These are phyloP conservation scores for Vicia faba DNA, from an alignment of 306 rosid genomes.

Conservation along the genomic window DNA sequence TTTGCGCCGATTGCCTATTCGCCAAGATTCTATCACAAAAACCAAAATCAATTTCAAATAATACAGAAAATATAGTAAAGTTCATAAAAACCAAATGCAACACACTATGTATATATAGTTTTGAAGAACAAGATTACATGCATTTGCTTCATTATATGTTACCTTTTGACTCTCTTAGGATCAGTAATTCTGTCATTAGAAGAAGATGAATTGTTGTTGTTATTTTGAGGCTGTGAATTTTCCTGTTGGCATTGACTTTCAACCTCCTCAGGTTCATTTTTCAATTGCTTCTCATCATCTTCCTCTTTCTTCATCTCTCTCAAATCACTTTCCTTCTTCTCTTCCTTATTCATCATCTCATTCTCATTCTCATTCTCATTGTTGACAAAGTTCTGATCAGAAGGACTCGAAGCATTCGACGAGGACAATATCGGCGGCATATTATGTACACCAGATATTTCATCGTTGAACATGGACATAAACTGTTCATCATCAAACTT, in stretches of 20 bases:
- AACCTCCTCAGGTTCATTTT: slow-evolving; percentile 76
- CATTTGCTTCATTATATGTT: slow-evolving; percentile 1
- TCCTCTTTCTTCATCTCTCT: background rate
- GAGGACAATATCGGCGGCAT: slow-evolving; percentile 58
- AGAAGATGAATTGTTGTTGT: slow-evolving; percentile 21
- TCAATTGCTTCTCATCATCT: slow-evolving; percentile 27
- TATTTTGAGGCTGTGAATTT: slow-evolving; percentile 33
- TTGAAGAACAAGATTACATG: background rate
- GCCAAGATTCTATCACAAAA: slow-evolving; percentile 73
- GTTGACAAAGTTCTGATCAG: slow-evolving; percentile 73
- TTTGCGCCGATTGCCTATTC: slow-evolving; percentile 96
- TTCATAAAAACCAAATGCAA: too few species aligned
- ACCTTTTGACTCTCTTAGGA: slow-evolving; percentile 95
- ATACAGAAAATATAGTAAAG: background rate
- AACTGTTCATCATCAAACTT: slow-evolving; percentile 89
- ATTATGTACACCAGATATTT: slow-evolving; percentile 44
- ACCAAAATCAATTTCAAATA: background rate
- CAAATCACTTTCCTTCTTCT: background rate
- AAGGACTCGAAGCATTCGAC: slow-evolving; percentile 80
- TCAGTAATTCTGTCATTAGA: slow-evolving; percentile 65
- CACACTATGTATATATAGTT: too few species aligned
- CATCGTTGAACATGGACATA: slow-evolving; percentile 85
- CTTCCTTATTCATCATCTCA: background rate
- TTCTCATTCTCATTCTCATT: slow-evolving; percentile 51
- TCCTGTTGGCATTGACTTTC: slow-evolving; percentile 70